A percentile compares a stretch with the other conserved stretches of the same genome.
Conservation (phyloP, 352 stramenopile genomes). For the Phytophthora ramorum region DNA sequence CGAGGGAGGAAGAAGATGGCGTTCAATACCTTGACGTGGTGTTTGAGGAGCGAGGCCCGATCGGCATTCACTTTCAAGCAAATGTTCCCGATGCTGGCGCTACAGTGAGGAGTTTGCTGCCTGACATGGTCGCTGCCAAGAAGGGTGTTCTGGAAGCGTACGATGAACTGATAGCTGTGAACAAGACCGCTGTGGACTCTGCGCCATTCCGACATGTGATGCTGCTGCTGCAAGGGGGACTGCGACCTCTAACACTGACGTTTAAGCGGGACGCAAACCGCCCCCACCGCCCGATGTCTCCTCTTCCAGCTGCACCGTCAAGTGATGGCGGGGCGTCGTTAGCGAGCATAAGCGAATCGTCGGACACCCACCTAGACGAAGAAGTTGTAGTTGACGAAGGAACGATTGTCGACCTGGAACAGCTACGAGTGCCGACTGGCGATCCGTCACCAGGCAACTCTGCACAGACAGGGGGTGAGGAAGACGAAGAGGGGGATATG, state of each 20-base stretch:
- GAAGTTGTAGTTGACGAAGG: conserved; percentile 59
- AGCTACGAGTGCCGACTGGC: conserved; percentile 22
- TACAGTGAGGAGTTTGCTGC: conserved; percentile 63
- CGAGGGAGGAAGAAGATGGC: conserved; percentile 18
- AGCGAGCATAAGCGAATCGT: conserved; percentile 9
- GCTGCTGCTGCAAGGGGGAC: conserved; percentile 78
- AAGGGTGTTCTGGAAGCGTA: conserved; percentile 60
- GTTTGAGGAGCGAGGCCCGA: conserved; percentile 74
- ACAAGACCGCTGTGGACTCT: conserved; percentile 68
- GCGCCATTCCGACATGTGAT: conserved; percentile 86
- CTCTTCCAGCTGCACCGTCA: conserved; percentile 2
- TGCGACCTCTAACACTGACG: conserved; percentile 79
- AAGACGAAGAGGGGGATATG: conserved; percentile 46
- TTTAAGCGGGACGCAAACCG: conserved; percentile 61
- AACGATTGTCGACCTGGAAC: conserved; percentile 28
- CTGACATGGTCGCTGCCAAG: conserved; percentile 61
- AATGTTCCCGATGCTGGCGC: conserved; percentile 74
- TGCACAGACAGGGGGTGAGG: background rate
- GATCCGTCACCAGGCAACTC: background rate
- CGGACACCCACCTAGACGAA: conserved; percentile 53
- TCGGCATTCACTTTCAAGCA: conserved; percentile 86
- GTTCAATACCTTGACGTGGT: conserved; percentile 66
- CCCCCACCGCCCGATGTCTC: conserved; percentile 1
- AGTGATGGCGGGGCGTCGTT: conserved; percentile 14
- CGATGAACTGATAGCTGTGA: conserved; percentile 81